Evolutionary conservation across 2,329 filamentous ascomycete species (phyloP).

Genomic region (Colletotrichum simmondsii): DNA sequence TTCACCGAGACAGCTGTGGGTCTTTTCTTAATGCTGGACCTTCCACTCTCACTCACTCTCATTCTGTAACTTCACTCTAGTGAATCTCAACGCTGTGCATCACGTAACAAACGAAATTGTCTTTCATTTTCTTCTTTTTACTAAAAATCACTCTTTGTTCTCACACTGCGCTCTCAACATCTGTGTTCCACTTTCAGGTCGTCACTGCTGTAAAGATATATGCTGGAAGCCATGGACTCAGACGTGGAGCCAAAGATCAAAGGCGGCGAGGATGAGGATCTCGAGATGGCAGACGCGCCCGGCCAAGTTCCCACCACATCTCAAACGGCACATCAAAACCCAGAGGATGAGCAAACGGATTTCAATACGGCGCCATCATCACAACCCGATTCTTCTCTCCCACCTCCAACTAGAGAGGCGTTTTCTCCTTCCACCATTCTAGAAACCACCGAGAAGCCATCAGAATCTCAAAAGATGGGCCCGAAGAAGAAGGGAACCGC

Average conservation of each 20-base stretch:
- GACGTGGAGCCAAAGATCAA: slow-evolving; percentile 23
- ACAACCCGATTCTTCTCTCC: slow-evolving; percentile 34
- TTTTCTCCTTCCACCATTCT: slow-evolving; percentile 25
- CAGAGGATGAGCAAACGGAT: background rate
- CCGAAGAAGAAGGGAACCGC: slow-evolving; percentile 56
- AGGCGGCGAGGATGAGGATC: slow-evolving; percentile 19
- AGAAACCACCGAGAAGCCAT: slow-evolving; percentile 31
- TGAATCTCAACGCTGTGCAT: background rate
- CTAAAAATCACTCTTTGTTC: background rate
- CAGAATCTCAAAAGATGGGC: slow-evolving; percentile 30
- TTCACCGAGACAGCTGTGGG: slow-evolving; percentile 21
- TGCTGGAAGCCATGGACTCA: slow-evolving; percentile 12
- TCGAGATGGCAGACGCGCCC: slow-evolving; percentile 27
- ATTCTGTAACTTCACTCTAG: background rate
- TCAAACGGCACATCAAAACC: background rate
- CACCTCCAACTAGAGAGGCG: slow-evolving; percentile 41
- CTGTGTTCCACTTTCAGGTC: background rate
- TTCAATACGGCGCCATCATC: background rate
- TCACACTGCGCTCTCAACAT: background rate
- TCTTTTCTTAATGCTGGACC: background rate
- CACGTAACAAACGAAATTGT: background rate
- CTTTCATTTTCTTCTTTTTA: background rate
- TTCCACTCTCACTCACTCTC: background rate
- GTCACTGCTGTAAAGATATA: background rate
- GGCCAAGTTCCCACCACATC: background rate